A percentile compares a stretch with the other conserved stretches of the same genome.
phyloP scores from a whole-genome alignment of 2,329 filamentous ascomycete species.

The Fusarium burgessii region DNA sequence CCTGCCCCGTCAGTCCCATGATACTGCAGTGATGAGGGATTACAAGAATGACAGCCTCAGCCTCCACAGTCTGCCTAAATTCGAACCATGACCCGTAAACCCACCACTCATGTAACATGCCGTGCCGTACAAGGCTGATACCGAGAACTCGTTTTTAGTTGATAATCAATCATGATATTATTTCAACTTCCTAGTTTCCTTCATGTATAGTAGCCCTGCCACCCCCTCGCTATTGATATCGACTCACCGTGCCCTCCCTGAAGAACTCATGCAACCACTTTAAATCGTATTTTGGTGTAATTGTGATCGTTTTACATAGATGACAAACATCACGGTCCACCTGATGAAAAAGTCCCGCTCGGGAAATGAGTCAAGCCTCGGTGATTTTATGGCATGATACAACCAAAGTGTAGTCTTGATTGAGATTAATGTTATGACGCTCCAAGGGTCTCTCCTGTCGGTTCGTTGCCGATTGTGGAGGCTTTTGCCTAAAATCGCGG shows the following conservation, averaged over 20 bases:
- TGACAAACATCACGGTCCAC: neutral
- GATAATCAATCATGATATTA: neutral
- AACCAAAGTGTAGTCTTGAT: constrained; percentile 5
- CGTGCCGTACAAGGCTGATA: constrained; percentile 40
- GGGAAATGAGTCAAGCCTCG: constrained; percentile 24
- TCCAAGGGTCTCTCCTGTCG: constrained; percentile 14
- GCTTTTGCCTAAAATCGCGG: constrained; percentile 43
- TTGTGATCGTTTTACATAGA: neutral
- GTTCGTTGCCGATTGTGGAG: constrained; percentile 32
- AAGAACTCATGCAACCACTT: constrained; percentile 37
- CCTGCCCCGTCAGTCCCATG: constrained; percentile 14
- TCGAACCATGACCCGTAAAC: constrained; percentile 23
- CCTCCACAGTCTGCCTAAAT: constrained; percentile 42
- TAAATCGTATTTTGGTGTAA: constrained; percentile 10
- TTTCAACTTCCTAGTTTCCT: neutral
- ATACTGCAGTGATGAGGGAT: constrained; percentile 22
- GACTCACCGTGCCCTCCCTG: constrained; percentile 26
- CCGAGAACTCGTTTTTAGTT: neutral
- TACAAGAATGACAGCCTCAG: constrained; percentile 31
- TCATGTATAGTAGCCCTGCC: constrained; percentile 11
- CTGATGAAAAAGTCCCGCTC: constrained; percentile 17
- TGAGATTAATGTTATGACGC: constrained; percentile 12
- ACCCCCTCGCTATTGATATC: constrained; percentile 7
- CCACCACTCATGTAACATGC: constrained; percentile 15
- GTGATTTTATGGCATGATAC: constrained; percentile 8